phyloP scores from a whole-genome alignment of 148 eudicot genomes.

The Heliamphora exappendiculata region DNA sequence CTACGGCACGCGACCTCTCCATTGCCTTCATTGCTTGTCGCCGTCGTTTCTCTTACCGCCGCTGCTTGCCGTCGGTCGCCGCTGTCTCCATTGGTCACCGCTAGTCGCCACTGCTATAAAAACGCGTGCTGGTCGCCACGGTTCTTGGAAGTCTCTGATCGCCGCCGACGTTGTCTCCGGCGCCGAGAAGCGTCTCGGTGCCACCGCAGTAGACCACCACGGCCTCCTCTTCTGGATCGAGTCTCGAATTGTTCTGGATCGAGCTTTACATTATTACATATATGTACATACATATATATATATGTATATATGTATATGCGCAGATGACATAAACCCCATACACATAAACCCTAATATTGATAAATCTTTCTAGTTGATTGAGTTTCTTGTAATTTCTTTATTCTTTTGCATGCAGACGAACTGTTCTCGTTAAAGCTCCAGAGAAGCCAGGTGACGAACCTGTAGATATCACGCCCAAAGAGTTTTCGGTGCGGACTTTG shows the following conservation, averaged over 20 bases:
- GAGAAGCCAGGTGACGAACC: slow-evolving; percentile 42
- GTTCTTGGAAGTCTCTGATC: slow-evolving; percentile 90
- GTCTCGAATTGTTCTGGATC: slow-evolving; percentile 64
- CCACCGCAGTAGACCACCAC: slow-evolving; percentile 49
- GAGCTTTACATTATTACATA: slow-evolving; percentile 80
- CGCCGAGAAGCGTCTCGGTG: slow-evolving; percentile 69
- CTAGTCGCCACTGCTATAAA: too few species aligned
- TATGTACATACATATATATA: too few species aligned
- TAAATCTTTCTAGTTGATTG: not conserved
- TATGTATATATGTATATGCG: not conserved
- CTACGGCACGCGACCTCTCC: too few species aligned
- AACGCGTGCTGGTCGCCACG: too few species aligned
- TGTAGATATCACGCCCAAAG: slow-evolving; percentile 67
- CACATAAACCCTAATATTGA: too few species aligned
- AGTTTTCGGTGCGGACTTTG: slow-evolving; percentile 59
- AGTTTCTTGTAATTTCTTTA: slow-evolving; percentile 8
- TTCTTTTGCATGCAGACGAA: slow-evolving; percentile 43
- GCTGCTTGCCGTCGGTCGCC: too few species aligned
- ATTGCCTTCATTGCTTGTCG: too few species aligned
- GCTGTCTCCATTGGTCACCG: too few species aligned
- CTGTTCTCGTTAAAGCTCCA: slow-evolving; percentile 59
- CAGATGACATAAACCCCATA: too few species aligned
- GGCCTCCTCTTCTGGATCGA: slow-evolving; percentile 78
- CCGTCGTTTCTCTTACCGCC: too few species aligned
- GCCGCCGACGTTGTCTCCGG: slow-evolving; percentile 74